Conservation (phyloP, 2,329 filamentous ascomycete genomes). For the Stachybotrys chlorohalonatus region DNA sequence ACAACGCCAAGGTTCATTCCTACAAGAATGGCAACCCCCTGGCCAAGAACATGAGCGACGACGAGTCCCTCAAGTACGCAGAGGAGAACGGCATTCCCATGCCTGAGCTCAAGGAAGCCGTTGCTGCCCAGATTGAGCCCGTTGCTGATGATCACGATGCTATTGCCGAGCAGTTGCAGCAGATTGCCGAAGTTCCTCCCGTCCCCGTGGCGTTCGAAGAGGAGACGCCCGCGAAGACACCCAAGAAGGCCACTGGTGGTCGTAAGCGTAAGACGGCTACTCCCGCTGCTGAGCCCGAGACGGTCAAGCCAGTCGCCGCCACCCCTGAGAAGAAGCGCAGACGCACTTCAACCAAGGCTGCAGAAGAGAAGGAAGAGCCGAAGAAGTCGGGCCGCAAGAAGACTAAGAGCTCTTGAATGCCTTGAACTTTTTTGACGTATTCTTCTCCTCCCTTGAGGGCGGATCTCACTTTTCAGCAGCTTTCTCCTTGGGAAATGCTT, state of each 20-base stretch:
- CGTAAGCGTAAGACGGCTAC: conserved; percentile 50
- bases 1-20: conserved; percentile 56
- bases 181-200: conserved; percentile 24
- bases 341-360: conserved; percentile 44
- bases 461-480: too few relatives aligned
- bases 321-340: conserved; percentile 58
- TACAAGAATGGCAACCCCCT: conserved; percentile 51
- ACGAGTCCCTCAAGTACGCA: conserved; percentile 52
- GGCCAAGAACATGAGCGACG: conserved; percentile 53
- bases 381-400: conserved; percentile 54
- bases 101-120: conserved; percentile 36
- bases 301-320: conserved; percentile 28
- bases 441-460: background rate
- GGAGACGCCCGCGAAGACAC: conserved; percentile 42
- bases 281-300: conserved; percentile 30
- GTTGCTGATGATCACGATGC: conserved; percentile 41
- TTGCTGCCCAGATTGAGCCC: conserved; percentile 20
- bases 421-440: conserved; percentile 5
- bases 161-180: conserved; percentile 50
- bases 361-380: conserved; percentile 45
- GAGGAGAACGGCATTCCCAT: conserved; percentile 47
- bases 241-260: conserved; percentile 42
- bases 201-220: conserved; percentile 33
- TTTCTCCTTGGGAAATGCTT: background rate
- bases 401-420: conserved; percentile 31